Percentiles rank a stretch among this genome's conserved stretches.
Conservation (phyloP, 257 asterid genomes). For the Nyctanthes arbortristis region DNA sequence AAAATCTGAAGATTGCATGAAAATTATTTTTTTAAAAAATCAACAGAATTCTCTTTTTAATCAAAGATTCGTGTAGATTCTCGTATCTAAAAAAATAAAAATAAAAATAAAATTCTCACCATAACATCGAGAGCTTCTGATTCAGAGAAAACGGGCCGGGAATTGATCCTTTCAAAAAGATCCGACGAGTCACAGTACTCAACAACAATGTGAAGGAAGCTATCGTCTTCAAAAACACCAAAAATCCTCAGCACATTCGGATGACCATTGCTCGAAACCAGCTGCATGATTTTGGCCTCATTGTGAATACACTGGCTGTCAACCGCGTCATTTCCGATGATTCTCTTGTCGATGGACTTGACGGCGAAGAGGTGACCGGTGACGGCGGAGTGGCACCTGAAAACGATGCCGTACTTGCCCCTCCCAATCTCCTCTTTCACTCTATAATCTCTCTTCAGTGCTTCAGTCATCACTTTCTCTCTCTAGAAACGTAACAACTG, state of each 20-base stretch:
- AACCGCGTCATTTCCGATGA: constrained; percentile 51
- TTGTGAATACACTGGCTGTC: constrained; percentile 65
- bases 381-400: constrained; percentile 48
- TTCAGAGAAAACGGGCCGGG: constrained; percentile 44
- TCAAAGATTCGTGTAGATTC: not conserved
- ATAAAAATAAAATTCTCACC: constrained; percentile 40
- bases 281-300: constrained; percentile 60
- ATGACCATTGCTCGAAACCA: constrained; percentile 36
- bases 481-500: constrained; percentile 22
- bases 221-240: constrained; percentile 64
- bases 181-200: constrained; percentile 61
- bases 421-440: constrained; percentile 65
- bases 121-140: constrained; percentile 59
- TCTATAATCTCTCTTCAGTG: constrained; percentile 51
- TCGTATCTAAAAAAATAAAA: not conserved
- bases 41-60: not conserved
- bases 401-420: constrained; percentile 76
- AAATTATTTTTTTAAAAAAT: not conserved
- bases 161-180: constrained; percentile 45
- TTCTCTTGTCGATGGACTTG: constrained; percentile 63
- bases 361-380: constrained; percentile 63
- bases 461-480: constrained; percentile 48
- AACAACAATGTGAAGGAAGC: constrained; percentile 54
- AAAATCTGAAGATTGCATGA: not conserved
- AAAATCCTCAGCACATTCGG: constrained; percentile 44